A percentile compares a stretch with the other conserved stretches of the same genome.
These are phyloP conservation scores for Barnettozyma sp. DNA, from an alignment of 805 yeast species.

Conservation along the genomic window DNA sequence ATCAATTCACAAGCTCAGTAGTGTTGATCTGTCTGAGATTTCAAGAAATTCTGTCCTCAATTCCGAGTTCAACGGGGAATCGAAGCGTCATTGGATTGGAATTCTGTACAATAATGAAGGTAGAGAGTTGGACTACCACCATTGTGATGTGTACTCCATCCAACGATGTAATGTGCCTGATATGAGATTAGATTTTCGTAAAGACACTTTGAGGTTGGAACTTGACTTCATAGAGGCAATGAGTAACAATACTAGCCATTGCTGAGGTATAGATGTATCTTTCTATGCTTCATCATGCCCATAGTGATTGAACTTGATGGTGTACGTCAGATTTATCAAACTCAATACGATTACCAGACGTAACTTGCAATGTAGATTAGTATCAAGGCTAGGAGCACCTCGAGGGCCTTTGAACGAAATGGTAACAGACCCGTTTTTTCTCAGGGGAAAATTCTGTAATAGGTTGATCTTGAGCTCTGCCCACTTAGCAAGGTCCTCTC, in stretches of 20 bases:
- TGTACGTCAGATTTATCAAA: conserved; percentile 1
- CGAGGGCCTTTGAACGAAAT: conserved; percentile 1
- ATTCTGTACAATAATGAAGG: conserved; percentile 10
- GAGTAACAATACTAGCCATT: neutral
- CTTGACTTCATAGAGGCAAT: conserved; percentile 13
- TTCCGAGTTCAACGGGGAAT: conserved; percentile 20
- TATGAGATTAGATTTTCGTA: conserved; percentile 23
- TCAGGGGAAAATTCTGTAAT: conserved; percentile 1
- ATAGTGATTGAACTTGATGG: neutral
- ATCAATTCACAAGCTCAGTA: conserved; percentile 21
- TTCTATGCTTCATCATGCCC: conserved; percentile 1
- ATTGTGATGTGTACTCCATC: conserved; percentile 21
- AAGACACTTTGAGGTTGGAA: conserved; percentile 19
- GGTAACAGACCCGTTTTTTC: conserved; percentile 2
- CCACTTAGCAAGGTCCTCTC: conserved; percentile 3
- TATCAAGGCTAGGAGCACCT: neutral
- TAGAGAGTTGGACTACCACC: conserved; percentile 10
- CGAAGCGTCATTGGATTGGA: conserved; percentile 27
- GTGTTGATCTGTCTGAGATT: conserved; percentile 25
- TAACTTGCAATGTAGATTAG: conserved; percentile 1
- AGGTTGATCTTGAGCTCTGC: conserved; percentile 1
- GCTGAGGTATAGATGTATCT: no score
- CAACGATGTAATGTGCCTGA: conserved; percentile 25
- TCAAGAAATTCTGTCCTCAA: conserved; percentile 24
- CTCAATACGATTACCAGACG: conserved; percentile 1